Percentiles rank a stretch among this genome's conserved stretches.
These are phyloP conservation scores for Fusarium sp. DNA, from an alignment of 2,329 filamentous ascomycete species.

Conservation along the genomic window DNA sequence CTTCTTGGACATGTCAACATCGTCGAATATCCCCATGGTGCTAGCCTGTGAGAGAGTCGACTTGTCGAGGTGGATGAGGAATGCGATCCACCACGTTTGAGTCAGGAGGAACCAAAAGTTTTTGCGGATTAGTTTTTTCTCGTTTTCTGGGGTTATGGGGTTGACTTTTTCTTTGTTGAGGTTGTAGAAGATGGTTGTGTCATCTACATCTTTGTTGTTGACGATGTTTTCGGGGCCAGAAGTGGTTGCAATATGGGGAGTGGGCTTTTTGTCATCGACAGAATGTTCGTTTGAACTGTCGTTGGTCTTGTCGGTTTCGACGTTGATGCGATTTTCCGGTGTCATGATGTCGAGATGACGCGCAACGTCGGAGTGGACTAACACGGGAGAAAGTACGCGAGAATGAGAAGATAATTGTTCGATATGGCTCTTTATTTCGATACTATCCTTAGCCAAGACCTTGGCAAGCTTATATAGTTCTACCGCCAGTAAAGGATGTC, in stretches of 20 bases:
- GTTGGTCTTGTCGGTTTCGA: neutral
- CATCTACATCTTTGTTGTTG: neutral
- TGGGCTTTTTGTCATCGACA: neutral
- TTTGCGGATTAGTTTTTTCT: neutral
- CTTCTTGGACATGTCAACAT: slow-evolving; percentile 4
- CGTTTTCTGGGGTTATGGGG: neutral
- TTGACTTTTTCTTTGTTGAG: neutral
- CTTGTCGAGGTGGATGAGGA: slow-evolving; percentile 18
- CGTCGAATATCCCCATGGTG: slow-evolving; percentile 15
- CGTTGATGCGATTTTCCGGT: neutral
- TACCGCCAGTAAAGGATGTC: neutral
- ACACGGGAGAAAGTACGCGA: neutral
- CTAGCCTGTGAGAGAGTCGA: slow-evolving; percentile 13
- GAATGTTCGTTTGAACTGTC: neutral
- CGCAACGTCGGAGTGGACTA: neutral
- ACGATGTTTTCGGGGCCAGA: neutral
- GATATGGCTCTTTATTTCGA: neutral
- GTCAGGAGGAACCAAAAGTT: slow-evolving; percentile 12
- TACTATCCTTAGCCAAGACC: neutral
- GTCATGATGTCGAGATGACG: neutral
- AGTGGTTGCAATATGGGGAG: neutral
- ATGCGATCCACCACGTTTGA: slow-evolving; percentile 12
- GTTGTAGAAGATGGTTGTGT: neutral
- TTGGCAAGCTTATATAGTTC: neutral
- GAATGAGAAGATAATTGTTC: neutral